A percentile compares a stretch with the other conserved stretches of the same genome.
Evolutionary conservation across 2,329 filamentous ascomycete species (phyloP).

Genomic region (Pochonia chlamydosporia): DNA sequence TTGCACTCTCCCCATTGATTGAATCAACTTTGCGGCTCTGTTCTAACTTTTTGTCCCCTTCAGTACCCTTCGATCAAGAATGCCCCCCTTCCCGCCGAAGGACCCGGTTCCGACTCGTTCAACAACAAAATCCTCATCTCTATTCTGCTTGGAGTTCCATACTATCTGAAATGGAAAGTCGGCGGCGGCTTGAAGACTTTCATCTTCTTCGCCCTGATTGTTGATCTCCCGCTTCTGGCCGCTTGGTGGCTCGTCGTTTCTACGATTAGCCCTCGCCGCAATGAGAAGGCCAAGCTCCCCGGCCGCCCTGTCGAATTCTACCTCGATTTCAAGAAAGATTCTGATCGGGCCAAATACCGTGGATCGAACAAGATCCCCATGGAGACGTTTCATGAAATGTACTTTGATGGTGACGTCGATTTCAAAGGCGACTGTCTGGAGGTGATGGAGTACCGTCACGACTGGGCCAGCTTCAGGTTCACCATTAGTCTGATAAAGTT

Average conservation of each 20-base stretch:
- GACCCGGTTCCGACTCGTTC: constrained; percentile 77
- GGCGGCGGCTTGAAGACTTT: constrained; percentile 83
- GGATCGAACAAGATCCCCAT: constrained; percentile 79
- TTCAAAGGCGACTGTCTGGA: constrained; percentile 93
- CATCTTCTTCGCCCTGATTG: constrained; percentile 79
- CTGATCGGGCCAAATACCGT: constrained; percentile 59
- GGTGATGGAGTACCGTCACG: constrained; percentile 86
- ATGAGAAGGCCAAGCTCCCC: constrained; percentile 83
- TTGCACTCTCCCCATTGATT: background rate
- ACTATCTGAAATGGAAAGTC: constrained; percentile 77
- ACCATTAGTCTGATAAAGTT: constrained; percentile 80
- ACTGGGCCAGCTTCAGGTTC: constrained; percentile 95
- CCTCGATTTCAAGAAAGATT: constrained; percentile 69
- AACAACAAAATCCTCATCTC: constrained; percentile 72
- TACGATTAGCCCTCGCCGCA: constrained; percentile 77
- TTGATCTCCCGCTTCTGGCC: constrained; percentile 71
- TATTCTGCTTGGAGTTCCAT: constrained; percentile 65
- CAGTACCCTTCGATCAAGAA: constrained; percentile 73
- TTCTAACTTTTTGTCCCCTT: background rate
- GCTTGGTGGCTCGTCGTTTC: constrained; percentile 80
- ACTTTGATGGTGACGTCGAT: constrained; percentile 90
- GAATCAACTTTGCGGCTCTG: background rate
- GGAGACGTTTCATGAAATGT: constrained; percentile 96
- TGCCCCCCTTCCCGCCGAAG: constrained; percentile 87
- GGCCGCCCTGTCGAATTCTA: constrained; percentile 89